Evolutionary conservation across 805 yeast species (phyloP), one percentile per base, ranked within the genome.

Genomic region (Cyberlindnera misumaiensis): DNA sequence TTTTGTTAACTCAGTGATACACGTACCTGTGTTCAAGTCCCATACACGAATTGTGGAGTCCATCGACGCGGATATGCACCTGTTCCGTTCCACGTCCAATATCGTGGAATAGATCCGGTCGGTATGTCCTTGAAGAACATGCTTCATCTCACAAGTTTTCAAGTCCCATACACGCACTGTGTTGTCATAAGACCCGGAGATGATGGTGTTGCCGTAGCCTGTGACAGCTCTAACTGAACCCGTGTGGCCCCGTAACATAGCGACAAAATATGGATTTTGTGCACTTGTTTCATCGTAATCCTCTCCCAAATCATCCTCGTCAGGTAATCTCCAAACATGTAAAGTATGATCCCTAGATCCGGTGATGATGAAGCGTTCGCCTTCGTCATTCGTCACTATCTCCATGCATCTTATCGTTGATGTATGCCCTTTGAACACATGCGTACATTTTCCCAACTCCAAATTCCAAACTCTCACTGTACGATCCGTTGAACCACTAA

Each of bases 401-500:
- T 89, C 96, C 47, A 90, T 67, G 56, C 97, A 90, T 55, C 97
- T 71, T 16, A 89, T 95, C 0, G 97, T 89, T 0, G 96, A 86
- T 0, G 89, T 80, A 54, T 89, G 97, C 0, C 97, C 97, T 40
- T 80, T 70, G 57, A 93, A 87, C 3, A 93, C 76, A 60, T 90
- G 96, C 0, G 97, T 86, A 58, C 97, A 90, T 46, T 72, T 72
- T 2, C 90, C 95, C 16, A 83, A 78, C 40, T 74, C 71, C 44
- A 89, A 77, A 56, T 89, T 86, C 98, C 98, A 93, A 4, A 93
- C 78, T 42, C 98, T 73, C 3, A 93, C 95, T 0, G 95, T 81
- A 49, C 96, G 73, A 62, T 93, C 98, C 0, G 97, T 90, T 2
- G 96, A 83, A 0, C 97, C 98, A 43, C 94, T 83, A 1, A 90